Conservation (phyloP, 768 basidiomycete species). For the Psilocybe cubensis region DNA sequence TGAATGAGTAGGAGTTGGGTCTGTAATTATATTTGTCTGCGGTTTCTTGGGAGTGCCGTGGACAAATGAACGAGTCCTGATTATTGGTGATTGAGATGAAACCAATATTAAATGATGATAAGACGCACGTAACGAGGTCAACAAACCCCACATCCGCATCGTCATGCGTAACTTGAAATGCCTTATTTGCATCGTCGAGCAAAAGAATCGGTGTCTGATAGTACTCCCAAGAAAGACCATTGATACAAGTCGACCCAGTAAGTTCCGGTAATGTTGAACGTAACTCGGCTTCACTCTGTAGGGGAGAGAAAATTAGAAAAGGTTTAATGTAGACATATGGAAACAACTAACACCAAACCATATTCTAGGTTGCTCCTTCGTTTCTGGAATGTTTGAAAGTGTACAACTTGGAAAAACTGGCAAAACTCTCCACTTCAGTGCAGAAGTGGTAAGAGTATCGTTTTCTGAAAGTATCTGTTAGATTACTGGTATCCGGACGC, state of each 20-base stretch:
- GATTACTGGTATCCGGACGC: not conserved
- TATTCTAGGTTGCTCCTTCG: conserved; percentile 23
- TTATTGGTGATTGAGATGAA: not conserved
- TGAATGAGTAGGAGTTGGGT: too few species aligned
- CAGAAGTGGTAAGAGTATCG: not conserved
- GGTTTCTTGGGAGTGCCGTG: not conserved
- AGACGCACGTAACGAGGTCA: conserved; percentile 26
- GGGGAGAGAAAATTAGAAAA: not conserved
- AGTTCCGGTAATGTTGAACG: conserved; percentile 33
- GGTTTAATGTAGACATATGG: not conserved
- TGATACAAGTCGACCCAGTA: conserved; percentile 23
- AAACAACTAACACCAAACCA: conserved; percentile 30
- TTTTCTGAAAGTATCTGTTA: not conserved
- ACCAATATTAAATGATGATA: not conserved
- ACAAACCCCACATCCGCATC: conserved; percentile 19
- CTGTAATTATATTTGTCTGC: too few species aligned
- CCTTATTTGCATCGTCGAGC: conserved; percentile 25
- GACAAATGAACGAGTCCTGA: conserved; percentile 21
- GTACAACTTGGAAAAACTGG: not conserved
- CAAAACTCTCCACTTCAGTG: conserved; percentile 9
- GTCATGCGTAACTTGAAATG: conserved; percentile 18
- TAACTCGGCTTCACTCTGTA: conserved; percentile 32
- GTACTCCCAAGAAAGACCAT: conserved; percentile 30
- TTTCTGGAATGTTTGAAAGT: not conserved
- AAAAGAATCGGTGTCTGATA: conserved; percentile 32